Evolutionary conservation across 805 yeast species (phyloP).

Genomic region (Candida germanica): DNA sequence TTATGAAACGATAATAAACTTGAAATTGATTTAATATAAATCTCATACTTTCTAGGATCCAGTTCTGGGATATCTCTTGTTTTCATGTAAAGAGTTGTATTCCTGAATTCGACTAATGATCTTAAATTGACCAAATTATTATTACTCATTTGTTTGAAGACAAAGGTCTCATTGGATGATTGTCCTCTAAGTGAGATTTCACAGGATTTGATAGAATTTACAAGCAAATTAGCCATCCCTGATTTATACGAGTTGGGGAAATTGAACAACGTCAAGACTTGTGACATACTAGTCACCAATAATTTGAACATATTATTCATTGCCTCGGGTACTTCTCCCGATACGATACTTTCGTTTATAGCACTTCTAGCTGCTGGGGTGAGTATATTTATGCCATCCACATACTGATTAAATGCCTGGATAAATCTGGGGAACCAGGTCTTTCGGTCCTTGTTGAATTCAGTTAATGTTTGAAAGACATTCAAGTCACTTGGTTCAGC

Average conservation of each 20-base stretch:
- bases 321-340: slow-evolving; percentile 3
- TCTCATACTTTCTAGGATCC: slow-evolving; percentile 23
- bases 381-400: slow-evolving; percentile 22
- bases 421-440: slow-evolving; percentile 26
- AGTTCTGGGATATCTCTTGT: slow-evolving; percentile 35
- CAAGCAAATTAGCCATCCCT: slow-evolving; percentile 38
- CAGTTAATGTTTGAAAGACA: slow-evolving; percentile 12
- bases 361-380: slow-evolving; percentile 26
- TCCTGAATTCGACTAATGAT: slow-evolving; percentile 39
- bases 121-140: slow-evolving; percentile 61
- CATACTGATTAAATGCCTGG: slow-evolving; percentile 17
- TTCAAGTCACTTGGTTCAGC: slow-evolving; percentile 8
- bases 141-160: slow-evolving; percentile 58
- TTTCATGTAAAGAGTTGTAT: slow-evolving; percentile 32
- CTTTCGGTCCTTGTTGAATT: slow-evolving; percentile 6
- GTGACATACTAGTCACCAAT: slow-evolving; percentile 33
- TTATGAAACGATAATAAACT: slow-evolving; percentile 31
- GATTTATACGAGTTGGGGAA: slow-evolving; percentile 38
- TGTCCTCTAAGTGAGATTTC: slow-evolving; percentile 66
- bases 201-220: slow-evolving; percentile 57
- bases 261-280: slow-evolving; percentile 30
- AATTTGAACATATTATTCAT: slow-evolving; percentile 22
- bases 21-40: slow-evolving; percentile 32
- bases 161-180: slow-evolving; percentile 36
- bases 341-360: slow-evolving; percentile 15